phyloP scores from a whole-genome alignment of 2,329 filamentous ascomycete species.

The Penicillium polonicum region DNA sequence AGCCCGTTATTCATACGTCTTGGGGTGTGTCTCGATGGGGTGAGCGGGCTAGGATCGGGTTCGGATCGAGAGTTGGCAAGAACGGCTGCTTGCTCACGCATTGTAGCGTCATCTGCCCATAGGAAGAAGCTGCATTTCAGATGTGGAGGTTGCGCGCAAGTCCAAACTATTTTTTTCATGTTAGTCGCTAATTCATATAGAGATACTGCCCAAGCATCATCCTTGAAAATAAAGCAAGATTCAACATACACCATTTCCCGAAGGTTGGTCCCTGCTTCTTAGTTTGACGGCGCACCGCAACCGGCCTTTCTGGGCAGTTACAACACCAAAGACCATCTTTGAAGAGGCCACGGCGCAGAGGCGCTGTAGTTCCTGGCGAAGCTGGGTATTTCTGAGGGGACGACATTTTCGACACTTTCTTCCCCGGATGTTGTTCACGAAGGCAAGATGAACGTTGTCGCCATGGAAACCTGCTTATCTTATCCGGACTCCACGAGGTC shows the following conservation, averaged over 20 bases:
- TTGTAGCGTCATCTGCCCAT: slow-evolving; percentile 59
- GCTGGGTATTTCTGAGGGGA: slow-evolving; percentile 23
- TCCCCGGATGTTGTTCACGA: slow-evolving; percentile 14
- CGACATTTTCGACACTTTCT: slow-evolving; percentile 18
- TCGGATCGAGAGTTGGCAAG: slow-evolving; percentile 53
- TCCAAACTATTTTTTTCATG: slow-evolving; percentile 48
- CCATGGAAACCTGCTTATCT: slow-evolving; percentile 10
- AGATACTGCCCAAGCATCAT: not conserved
- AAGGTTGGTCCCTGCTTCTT: slow-evolving; percentile 59
- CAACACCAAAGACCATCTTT: slow-evolving; percentile 51
- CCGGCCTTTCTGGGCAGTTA: slow-evolving; percentile 56
- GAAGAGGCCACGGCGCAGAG: slow-evolving; percentile 39
- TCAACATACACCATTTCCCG: slow-evolving; percentile 51
- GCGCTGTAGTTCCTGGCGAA: slow-evolving; percentile 25
- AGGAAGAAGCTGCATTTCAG: slow-evolving; percentile 60
- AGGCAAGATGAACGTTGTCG: slow-evolving; percentile 2
- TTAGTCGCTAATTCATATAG: not conserved
- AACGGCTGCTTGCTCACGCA: slow-evolving; percentile 52
- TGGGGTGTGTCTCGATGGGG: slow-evolving; percentile 13
- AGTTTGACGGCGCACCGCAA: slow-evolving; percentile 55
- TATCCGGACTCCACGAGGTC: slow-evolving; percentile 3
- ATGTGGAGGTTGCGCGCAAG: slow-evolving; percentile 52
- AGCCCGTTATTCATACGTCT: slow-evolving; percentile 23
- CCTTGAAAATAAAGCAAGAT: not conserved
- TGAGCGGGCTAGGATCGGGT: slow-evolving; percentile 21